Evolutionary conservation across 2,329 filamentous ascomycete genomes (phyloP).

Genomic region (Beauveria sp.): DNA sequence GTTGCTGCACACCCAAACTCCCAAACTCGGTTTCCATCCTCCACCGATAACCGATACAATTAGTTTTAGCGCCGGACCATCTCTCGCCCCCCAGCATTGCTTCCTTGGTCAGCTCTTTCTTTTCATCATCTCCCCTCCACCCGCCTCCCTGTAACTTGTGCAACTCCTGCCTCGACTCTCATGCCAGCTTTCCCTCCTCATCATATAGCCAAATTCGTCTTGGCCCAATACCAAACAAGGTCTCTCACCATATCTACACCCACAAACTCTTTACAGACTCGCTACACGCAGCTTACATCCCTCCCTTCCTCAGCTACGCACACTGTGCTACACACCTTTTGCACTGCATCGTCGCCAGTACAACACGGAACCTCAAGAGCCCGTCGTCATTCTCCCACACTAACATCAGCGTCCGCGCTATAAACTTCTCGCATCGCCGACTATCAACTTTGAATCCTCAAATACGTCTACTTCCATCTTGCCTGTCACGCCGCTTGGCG

Average conservation of each 20-base stretch:
- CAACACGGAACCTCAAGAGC: not conserved
- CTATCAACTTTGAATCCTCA: not conserved
- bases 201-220: not conserved
- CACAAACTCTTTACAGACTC: not conserved
- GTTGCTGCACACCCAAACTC: not conserved
- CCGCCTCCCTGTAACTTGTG: not conserved
- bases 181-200: not conserved
- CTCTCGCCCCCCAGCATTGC: constrained; percentile 2
- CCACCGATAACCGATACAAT: constrained; percentile 10
- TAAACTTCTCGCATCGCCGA: not conserved
- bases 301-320: constrained; percentile 7
- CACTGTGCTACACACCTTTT: not conserved
- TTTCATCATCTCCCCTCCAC: constrained; percentile 8
- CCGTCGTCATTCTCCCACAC: not conserved
- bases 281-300: too few relatives aligned
- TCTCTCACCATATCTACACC: not conserved
- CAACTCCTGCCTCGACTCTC: constrained; percentile 1
- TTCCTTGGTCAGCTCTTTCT: not conserved
- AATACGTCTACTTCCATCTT: not conserved
- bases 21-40: not conserved
- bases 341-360: not conserved
- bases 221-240: not conserved
- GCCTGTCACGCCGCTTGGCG: not conserved
- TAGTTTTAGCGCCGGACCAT: not conserved
- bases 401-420: not conserved